Conservation (phyloP, 2,329 filamentous ascomycete genomes). For the Fusarium acutatum region DNA sequence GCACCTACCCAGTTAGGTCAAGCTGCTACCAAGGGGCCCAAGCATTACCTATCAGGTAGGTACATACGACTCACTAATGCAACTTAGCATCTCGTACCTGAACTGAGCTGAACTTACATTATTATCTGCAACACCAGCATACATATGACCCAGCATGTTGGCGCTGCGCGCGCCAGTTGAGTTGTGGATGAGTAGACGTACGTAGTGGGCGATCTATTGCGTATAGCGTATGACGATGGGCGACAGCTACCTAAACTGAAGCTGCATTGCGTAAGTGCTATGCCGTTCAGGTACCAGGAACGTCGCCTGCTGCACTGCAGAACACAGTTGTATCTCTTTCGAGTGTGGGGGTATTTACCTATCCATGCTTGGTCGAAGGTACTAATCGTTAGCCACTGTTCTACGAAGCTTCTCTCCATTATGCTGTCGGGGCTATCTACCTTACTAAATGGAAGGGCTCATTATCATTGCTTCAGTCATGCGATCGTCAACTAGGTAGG, state of each 20-base stretch:
- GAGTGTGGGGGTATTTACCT: slow-evolving; percentile 3
- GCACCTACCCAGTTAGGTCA: slow-evolving; percentile 35
- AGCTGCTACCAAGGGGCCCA: background rate
- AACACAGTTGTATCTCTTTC: background rate
- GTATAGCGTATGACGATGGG: slow-evolving; percentile 32
- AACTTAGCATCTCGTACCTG: slow-evolving; percentile 26
- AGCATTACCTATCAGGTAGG: background rate
- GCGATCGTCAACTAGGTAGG: slow-evolving; percentile 6
- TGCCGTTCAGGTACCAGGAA: slow-evolving; percentile 7
- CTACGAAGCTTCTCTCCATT: background rate
- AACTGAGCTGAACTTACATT: slow-evolving; percentile 21
- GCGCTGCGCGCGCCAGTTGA: slow-evolving; percentile 19
- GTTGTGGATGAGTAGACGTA: slow-evolving; percentile 24
- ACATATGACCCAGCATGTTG: slow-evolving; percentile 11
- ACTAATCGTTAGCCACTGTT: background rate
- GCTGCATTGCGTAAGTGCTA: slow-evolving; percentile 34
- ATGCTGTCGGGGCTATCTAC: background rate
- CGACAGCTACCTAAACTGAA: background rate
- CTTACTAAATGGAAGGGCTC: slow-evolving; percentile 12
- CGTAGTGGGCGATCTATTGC: slow-evolving; percentile 29
- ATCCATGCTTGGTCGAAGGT: background rate
- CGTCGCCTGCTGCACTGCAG: background rate
- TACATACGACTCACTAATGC: slow-evolving; percentile 1
- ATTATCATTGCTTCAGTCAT: slow-evolving; percentile 28
- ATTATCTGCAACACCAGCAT: slow-evolving; percentile 18